Base-by-base conservation (phyloP, 2,329 filamentous ascomycete genomes). In the Diaporthe batatas region DNA sequence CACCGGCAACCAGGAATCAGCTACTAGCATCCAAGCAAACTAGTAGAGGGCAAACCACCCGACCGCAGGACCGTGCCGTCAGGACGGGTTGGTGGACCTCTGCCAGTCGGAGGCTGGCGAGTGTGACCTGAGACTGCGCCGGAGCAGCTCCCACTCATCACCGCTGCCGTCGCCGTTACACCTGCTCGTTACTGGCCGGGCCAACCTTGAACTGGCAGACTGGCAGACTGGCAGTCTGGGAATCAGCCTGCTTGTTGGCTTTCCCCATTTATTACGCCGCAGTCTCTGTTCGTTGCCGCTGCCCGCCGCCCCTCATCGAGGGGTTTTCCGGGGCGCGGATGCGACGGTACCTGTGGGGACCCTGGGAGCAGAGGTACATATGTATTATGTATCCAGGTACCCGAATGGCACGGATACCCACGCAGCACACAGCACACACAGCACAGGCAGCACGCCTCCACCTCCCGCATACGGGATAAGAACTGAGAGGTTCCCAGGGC, bases 261-360 rank as follows among this genome's bases (percentile, higher is more conserved):
- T 53, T 29, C 62, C 47, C 62, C 12, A 39, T 23, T 47, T 47
- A 23, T n/a, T n/a, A n/a, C 39, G 58, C 58, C 32, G 25, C 25
- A 18, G 39, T 36, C 58, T 62, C 44, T 29, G 51, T 34, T 21
- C 32, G 29, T 67, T 67, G 62, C 62, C 62, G 62, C 62, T 67
- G 62, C 47, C 62, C 62, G 62, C 62, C 62, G 62, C 62, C 47
- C 62, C 62, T 51, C 62, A 51, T 53, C 58, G 58, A 64, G 58
- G 39, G 58, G 58, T 64, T 64, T 64, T 64, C 58, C 58, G 58
- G 58, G 58, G 58, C 58, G 58, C 58, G 62, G 62, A 32, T 67
- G 62, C 53, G 44, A 67, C 62, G 62, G 47, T 67, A 67, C 62
- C 36, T 65, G 62, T 36, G 23, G 54, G n/a, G n/a, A 6, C 23